Base-by-base conservation (phyloP, 1,139 yeast genomes). In the Hyphopichia pseudoburtonii region DNA sequence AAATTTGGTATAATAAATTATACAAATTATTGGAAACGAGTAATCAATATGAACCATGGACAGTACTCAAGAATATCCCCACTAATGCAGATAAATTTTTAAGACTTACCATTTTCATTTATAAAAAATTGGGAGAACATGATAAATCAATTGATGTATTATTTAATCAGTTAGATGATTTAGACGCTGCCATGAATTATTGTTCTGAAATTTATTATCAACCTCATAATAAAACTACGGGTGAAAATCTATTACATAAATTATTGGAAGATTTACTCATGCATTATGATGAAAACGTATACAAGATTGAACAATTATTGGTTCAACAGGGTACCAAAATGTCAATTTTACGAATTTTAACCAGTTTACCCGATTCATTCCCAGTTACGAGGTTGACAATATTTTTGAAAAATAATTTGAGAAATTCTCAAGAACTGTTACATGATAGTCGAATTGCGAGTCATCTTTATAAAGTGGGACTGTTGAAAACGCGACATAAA, bases 81-180 rank as follows among this genome's bases (percentile, higher is more conserved):
- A 60, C 64, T 2, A 57, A 58, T 10, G 63, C 66, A 28, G 66
- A 62, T 29, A 54, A 52, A 25, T 67, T 58, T 39, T 52, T 70
- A 5, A 41, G 71, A 22, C 60, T 86, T 34, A 72, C 80, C 30
- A 78, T 87, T 0, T 71, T 77, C 34, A 75, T 90, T 2, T 70
- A 83, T 39, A 73, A 74, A 30, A 70, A 78, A 43, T 57, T 85
- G 32, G 82, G 80, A 1, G 79, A 78, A 40, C 88, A 87, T 51
- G 72, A 73, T 11, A 74, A 78, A 35, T 82, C 90, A 0, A 65
- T 92, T 19, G 78, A 78, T 43, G 76, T 87, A 2, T 69, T 81
- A 32, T 80, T 78, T 38, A 71, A 73, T 39, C 80, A 81, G 30
- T 59, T 88, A 33, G 62, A 75, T 11, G 85, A 84, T 51, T 71